Conservation (phyloP, 192 early-diverging fungal species). For the Coemansia nantahalensis region DNA sequence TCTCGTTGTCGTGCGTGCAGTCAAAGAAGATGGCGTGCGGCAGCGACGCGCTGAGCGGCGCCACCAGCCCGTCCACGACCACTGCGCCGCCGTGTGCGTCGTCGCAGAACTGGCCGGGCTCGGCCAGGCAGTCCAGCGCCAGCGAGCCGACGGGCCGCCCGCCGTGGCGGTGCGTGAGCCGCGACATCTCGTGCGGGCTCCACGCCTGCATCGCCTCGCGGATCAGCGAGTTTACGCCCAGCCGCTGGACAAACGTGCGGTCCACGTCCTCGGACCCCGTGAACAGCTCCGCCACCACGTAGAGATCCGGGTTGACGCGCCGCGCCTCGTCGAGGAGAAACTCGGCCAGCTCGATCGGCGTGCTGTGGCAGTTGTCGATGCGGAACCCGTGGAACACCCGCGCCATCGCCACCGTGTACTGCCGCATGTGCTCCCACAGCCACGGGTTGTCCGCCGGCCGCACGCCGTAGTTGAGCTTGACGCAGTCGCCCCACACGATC, state of each 20-base stretch:
- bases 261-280: constrained; percentile 97
- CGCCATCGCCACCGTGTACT: constrained; percentile 89
- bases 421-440: constrained; percentile 92
- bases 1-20: constrained; percentile 99
- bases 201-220: constrained; percentile 98
- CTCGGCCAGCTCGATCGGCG: constrained; percentile 91
- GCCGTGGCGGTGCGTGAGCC: constrained; percentile 87
- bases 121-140: constrained; percentile 68
- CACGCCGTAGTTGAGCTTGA: constrained; percentile 93
- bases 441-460: constrained; percentile 85
- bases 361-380: constrained; percentile 99
- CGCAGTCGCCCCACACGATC: constrained; percentile 99
- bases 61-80: constrained; percentile 53
- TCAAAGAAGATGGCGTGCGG: constrained; percentile 98
- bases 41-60: constrained; percentile 70
- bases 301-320: constrained; percentile 80
- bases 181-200: constrained; percentile 85
- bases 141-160: constrained; percentile 88
- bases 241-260: constrained; percentile 82
- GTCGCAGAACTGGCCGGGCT: constrained; percentile 35
- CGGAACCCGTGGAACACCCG: constrained; percentile 91
- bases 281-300: constrained; percentile 97
- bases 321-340: constrained; percentile 91
- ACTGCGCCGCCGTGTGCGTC: constrained; percentile 51
- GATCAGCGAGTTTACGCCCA: constrained; percentile 97